Evolutionary conservation across 306 rosid species (phyloP), one percentile per base, ranked within the genome.

Genomic region (Trifolium subterraneum): DNA sequence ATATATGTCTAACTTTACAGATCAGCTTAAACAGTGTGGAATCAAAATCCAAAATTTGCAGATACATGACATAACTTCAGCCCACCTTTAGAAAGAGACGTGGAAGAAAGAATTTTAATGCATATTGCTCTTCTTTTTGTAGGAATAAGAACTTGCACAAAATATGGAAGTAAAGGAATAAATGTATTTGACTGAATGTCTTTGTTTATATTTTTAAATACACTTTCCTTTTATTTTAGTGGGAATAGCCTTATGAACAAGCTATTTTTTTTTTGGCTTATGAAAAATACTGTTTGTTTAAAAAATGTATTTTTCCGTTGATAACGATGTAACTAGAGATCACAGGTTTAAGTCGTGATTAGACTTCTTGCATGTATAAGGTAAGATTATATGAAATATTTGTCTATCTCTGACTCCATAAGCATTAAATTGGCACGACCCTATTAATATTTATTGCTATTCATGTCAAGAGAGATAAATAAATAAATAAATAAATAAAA

Each of bases 1-100:
- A 31, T 51, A 39, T 60, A 15, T n/a, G 54, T 14, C 15, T 13
- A 60, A 52, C 68, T 67, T 41, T 33, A 64, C 51, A 59, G 31
- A 83, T 52, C 27, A 54, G 80, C 56, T 55, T 63, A 76, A 72
- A 52, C 69, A 72, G 42, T 74, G 52, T 39, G 4, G 45, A 50
- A 73, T 38, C 51, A 41, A 58, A 78, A 41, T 67, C 19, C 16
- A 41, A 68, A 77, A 38, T 64, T 33, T 52, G 74, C 31, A 38
- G 56, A 50, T 62, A 51, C 42, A 50, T 38, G 71, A 63, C 54
- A 35, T 35, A 61, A 71, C 25, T 47, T 50, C 55, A 74, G 38
- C 59, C 64, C 48, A 42, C 66, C 68, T 18, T 58, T 60, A 44
- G 10, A 48, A 48, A 48, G 15, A 11, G 1, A 41, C 1, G 15